Base-by-base conservation (phyloP, 805 yeast species). In the Sugiyamaella mastotermitis region DNA sequence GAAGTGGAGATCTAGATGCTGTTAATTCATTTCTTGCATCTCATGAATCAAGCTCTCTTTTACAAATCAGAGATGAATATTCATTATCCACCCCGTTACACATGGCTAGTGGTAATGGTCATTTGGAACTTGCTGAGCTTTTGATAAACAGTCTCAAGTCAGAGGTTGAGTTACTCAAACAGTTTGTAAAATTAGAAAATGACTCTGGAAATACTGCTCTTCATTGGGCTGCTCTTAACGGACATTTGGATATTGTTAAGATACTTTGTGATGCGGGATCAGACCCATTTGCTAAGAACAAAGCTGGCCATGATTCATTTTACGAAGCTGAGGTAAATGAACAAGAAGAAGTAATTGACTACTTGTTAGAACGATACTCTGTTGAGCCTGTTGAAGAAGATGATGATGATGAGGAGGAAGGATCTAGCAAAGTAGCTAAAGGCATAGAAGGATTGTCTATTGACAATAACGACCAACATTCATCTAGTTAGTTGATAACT, bases 61-160 rank as follows among this genome's bases (percentile, higher is more conserved):
- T 36, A 72, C 74, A 34, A 69, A 78, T 82, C 48, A 67, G 69
- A 46, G 95, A 88, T 49, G 79, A 76, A 33, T 65, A 58, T 37
- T 70, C 88, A 2, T 58, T 69, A 27, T 75, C 83, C 36, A 84
- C 95, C 0, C 82, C 95, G 5, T 64, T 92, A 35, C 99, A 92
- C 57, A 84, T 85, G 88, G 97, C 97, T 0, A 79, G 94, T 17
- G 98, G 94, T 19, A 92, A 92, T 61, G 98, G 97, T 1, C 94
- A 90, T 57, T 47, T 65, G 3, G 87, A 79, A 21, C 76, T 79
- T 3, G 73, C 83, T 18, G 61, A 72, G 51, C 82, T 71, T 50
- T 46, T 50, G 17, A 7, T 50, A 8, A 28, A 33, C n/a, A 14
- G 33, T n/a, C 40, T 45, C 17, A 37, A 45, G 22, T 70, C 76